Conservation (phyloP, 2,329 filamentous ascomycete species). For the Colletotrichum tofieldiae region DNA sequence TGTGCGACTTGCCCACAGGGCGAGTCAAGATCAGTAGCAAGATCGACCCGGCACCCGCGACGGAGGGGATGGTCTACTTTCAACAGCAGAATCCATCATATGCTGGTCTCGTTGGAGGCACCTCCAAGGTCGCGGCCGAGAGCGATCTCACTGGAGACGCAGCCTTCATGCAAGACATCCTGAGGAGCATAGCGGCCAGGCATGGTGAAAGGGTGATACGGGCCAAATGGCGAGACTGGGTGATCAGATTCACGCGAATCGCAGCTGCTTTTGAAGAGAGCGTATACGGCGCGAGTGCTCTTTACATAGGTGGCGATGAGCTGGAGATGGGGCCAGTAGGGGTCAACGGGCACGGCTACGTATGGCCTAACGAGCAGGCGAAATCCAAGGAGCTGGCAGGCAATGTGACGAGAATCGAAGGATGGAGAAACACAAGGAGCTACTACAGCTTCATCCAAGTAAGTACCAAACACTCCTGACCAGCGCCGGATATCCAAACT, state of each 20-base stretch:
- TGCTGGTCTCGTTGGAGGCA: conserved; percentile 64
- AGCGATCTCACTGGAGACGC: conserved; percentile 87
- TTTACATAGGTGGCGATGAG: conserved; percentile 88
- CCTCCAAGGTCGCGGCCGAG: conserved; percentile 56
- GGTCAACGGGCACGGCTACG: conserved; percentile 89
- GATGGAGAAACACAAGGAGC: conserved; percentile 94
- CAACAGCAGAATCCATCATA: conserved; percentile 81
- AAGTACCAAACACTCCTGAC: conserved; percentile 45
- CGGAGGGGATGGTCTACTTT: conserved; percentile 90
- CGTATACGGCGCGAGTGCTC: conserved; percentile 92
- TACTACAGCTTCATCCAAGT: conserved; percentile 97
- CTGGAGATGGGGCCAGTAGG: conserved; percentile 71
- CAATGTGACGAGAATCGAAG: conserved; percentile 93
- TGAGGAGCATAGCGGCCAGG: conserved; percentile 86
- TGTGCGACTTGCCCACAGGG: conserved; percentile 93
- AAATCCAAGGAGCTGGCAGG: conserved; percentile 91
- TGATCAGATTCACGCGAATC: conserved; percentile 93
- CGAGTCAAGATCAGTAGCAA: conserved; percentile 94
- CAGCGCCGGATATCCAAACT: not conserved
- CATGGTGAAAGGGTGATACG: conserved; percentile 92
- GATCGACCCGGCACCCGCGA: conserved; percentile 85
- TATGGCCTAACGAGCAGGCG: conserved; percentile 88
- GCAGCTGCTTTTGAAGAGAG: conserved; percentile 95
- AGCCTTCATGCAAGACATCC: conserved; percentile 89
- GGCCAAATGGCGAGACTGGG: conserved; percentile 94